A percentile compares a stretch with the other conserved stretches of the same genome.
Conservation (phyloP, 1,284 basidiomycete genomes). For the Austropuccinia psidii region DNA sequence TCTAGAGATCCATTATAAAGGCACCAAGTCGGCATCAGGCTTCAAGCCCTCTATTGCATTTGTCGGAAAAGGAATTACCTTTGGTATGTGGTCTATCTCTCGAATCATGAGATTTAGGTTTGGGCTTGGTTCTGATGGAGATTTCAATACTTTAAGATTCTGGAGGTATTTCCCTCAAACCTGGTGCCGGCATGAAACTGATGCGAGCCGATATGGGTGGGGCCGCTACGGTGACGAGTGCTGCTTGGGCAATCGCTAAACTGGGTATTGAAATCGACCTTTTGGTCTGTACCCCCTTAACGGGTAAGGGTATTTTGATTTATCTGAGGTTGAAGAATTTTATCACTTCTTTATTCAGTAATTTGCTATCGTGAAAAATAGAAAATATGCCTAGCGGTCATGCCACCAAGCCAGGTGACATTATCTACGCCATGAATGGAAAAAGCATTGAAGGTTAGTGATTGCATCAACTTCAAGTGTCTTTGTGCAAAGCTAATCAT, state of each 20-base stretch:
- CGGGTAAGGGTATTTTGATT: constrained; percentile 1
- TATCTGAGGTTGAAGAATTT: too few species aligned
- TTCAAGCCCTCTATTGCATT: constrained; percentile 62
- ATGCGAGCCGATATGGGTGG: constrained; percentile 85
- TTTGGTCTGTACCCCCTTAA: constrained; percentile 24
- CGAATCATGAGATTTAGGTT: background rate
- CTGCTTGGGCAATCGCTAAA: constrained; percentile 70
- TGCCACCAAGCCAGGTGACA: constrained; percentile 76
- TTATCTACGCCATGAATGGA: constrained; percentile 64
- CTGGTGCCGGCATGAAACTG: constrained; percentile 58
- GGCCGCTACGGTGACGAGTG: constrained; percentile 66
- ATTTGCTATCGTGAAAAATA: constrained; percentile 40
- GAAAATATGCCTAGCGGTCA: constrained; percentile 77
- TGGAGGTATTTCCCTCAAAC: constrained; percentile 81
- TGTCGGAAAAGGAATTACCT: constrained; percentile 82
- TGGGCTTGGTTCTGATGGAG: background rate
- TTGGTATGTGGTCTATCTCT: constrained; percentile 44
- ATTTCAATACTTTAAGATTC: constrained; percentile 52
- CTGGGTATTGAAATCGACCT: constrained; percentile 57
- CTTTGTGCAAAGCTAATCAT: background rate
- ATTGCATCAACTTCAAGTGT: background rate
- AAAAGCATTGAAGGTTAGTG: constrained; percentile 62
- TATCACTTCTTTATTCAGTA: background rate
- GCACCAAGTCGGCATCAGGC: constrained; percentile 49
- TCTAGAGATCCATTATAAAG: constrained; percentile 80